Percentiles rank a stretch among this genome's conserved stretches.
These are phyloP conservation scores for Yamadazyma taylorii DNA, from an alignment of 1,139 yeast genomes.

Conservation along the genomic window DNA sequence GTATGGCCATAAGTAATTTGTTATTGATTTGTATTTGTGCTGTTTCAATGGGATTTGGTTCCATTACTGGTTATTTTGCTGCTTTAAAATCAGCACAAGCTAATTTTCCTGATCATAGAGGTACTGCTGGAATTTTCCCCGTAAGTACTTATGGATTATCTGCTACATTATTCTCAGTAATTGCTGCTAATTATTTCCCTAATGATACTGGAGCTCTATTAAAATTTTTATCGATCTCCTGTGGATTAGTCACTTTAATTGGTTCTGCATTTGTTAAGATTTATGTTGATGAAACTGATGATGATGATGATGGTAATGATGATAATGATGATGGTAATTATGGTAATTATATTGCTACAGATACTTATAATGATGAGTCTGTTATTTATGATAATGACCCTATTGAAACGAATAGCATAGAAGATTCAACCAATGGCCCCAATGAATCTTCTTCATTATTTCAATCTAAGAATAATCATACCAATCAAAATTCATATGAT, in stretches of 20 bases:
- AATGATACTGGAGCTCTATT: slow-evolving; percentile 45
- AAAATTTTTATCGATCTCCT: slow-evolving; percentile 34
- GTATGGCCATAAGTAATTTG: slow-evolving; percentile 22
- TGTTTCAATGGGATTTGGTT: slow-evolving; percentile 58
- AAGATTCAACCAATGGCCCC: neutral
- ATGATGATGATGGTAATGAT: slow-evolving; percentile 20
- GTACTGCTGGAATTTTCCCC: slow-evolving; percentile 67
- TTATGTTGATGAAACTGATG: slow-evolving; percentile 24
- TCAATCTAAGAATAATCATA: neutral
- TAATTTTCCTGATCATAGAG: slow-evolving; percentile 68
- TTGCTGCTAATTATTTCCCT: slow-evolving; percentile 46
- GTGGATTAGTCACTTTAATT: slow-evolving; percentile 37
- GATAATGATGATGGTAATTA: slow-evolving; percentile 2
- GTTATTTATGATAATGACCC: neutral
- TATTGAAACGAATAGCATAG: neutral
- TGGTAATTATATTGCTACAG: no score
- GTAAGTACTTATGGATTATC: slow-evolving; percentile 58
- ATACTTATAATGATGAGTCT: neutral
- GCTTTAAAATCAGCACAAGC: slow-evolving; percentile 68
- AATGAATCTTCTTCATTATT: neutral
- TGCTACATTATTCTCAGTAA: slow-evolving; percentile 42
- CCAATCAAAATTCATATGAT: neutral
- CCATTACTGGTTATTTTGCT: slow-evolving; percentile 62
- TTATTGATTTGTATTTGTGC: slow-evolving; percentile 37
- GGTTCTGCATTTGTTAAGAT: slow-evolving; percentile 42